Evolutionary conservation across 1,284 basidiomycete genomes (phyloP), one percentile per base, ranked within the genome.

Genomic region (Retiboletus flavoniger): DNA sequence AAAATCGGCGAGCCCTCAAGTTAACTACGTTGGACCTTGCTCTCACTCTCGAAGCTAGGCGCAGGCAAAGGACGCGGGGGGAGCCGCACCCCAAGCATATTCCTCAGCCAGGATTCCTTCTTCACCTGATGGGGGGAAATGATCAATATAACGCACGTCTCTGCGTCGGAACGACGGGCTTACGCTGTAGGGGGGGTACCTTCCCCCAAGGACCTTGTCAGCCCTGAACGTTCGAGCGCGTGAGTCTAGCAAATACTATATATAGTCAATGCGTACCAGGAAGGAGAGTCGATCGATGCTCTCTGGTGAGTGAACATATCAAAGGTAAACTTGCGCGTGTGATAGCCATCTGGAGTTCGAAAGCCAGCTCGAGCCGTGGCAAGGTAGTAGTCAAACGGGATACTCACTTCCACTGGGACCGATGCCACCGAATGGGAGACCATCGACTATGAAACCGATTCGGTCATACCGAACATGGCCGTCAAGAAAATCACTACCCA

Each of bases 341-440:
- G 81, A 43, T 76, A 76, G 6, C 89, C 88, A 45, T 76, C 87
- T 88, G 24, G 29, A 29, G 17, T 31, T 13, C 28, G 7, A 28
- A 39, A 28, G 5, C 28, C n/a, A 3, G 11, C 19, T 47, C 38
- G 10, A 42, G 34, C 32, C 29, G 9, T 17, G 5, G 40, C 38
- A 19, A 10, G 9, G 10, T 32, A 26, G 17, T 31, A 44, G 31
- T 42, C 35, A 49, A 50, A 17, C 19, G 17, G 44, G 21, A 14
- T 3, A 70, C 84, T 61, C 68, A 89, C 87, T 80, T 66, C 88
- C 88, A 60, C 87, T 90, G 7, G 79, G 75, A 5, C 89, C 89
- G 41, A 83, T 75, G 41, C 89, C 89, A 39, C 88, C 89, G 50
- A 91, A 87, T 1, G 87, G 87, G 43, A 89, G 69, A n/a, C 83